These are phyloP conservation scores for Leishmania martiniquensis DNA, from an alignment of 208 protist species.

Conservation along the genomic window DNA sequence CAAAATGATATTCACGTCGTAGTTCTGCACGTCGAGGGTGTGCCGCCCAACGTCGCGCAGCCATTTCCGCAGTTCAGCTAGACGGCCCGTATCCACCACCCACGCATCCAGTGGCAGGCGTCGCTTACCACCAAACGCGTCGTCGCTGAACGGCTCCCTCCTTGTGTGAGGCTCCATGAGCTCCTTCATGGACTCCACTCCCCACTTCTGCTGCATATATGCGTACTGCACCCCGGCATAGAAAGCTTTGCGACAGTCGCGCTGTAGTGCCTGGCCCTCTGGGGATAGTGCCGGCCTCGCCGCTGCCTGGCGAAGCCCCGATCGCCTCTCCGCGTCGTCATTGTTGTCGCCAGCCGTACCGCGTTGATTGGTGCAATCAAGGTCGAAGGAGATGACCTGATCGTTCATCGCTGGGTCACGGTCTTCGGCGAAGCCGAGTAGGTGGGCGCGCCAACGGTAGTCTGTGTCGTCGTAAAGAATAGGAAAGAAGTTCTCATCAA, in stretches of 20 bases:
- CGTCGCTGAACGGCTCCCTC: slow-evolving; percentile 10
- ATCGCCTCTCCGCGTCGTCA: neutral
- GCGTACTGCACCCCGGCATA: slow-evolving; percentile 13
- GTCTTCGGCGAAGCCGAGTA: slow-evolving; percentile 39
- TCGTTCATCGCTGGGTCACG: slow-evolving; percentile 6
- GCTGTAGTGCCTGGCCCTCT: slow-evolving; percentile 10
- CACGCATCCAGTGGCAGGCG: slow-evolving; percentile 37
- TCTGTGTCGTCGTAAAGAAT: slow-evolving; percentile 53
- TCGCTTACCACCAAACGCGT: slow-evolving; percentile 17
- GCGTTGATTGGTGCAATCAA: slow-evolving; percentile 11
- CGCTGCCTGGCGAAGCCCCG: neutral
- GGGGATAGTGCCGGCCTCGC: slow-evolving; percentile 6
- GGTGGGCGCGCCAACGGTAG: slow-evolving; percentile 31
- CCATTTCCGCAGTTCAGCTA: slow-evolving; percentile 11
- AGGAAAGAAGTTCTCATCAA: slow-evolving; percentile 65
- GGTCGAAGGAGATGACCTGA: slow-evolving; percentile 25
- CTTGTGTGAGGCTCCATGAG: neutral
- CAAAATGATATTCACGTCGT: slow-evolving; percentile 30
- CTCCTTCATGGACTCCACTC: slow-evolving; percentile 7
- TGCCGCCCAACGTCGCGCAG: slow-evolving; percentile 20
- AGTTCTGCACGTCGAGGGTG: slow-evolving; percentile 1
- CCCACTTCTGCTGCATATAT: slow-evolving; percentile 33
- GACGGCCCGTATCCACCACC: slow-evolving; percentile 25
- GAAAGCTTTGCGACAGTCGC: slow-evolving; percentile 23
- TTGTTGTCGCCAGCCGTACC: neutral